Percentiles rank a stretch among this genome's conserved stretches.
phyloP scores from a whole-genome alignment of 768 basidiomycete genomes.

The Collybiopsis confluens region DNA sequence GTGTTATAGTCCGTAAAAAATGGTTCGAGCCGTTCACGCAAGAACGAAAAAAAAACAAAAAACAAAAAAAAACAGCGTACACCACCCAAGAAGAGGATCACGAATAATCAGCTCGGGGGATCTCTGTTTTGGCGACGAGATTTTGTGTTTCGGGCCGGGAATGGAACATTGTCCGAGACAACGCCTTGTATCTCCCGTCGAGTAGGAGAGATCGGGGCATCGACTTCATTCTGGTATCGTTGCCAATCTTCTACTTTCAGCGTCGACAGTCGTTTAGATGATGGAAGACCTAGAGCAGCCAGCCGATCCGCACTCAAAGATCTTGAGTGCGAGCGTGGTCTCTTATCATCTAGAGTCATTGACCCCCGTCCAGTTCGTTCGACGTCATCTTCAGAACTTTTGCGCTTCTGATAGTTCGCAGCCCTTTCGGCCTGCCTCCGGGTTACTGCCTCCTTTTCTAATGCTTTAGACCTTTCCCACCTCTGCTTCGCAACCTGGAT shows the following conservation, averaged over 20 bases:
- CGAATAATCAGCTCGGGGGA: constrained; percentile 2
- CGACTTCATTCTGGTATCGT: constrained; percentile 57
- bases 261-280: constrained; percentile 64
- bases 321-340: constrained; percentile 40
- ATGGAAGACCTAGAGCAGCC: constrained; percentile 31
- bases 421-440: constrained; percentile 71
- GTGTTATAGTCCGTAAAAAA: not conserved
- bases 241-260: constrained; percentile 88
- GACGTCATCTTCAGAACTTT: constrained; percentile 38
- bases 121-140: constrained; percentile 31
- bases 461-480: constrained; percentile 75
- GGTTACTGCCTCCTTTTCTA: constrained; percentile 72
- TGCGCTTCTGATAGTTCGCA: constrained; percentile 49
- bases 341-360: constrained; percentile 29
- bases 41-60: constrained; percentile 21
- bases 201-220: constrained; percentile 8
- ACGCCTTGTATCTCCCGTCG: constrained; percentile 31
- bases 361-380: constrained; percentile 30
- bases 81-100: no score
- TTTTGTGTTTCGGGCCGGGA: constrained; percentile 37
- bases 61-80: constrained; percentile 27
- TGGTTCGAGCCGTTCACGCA: not conserved
- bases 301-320: constrained; percentile 63
- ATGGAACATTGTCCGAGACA: constrained; percentile 42
- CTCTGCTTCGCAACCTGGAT: constrained; percentile 70